A percentile compares a stretch with the other conserved stretches of the same genome.
Evolutionary conservation across 495 filamentous ascomycete genomes (phyloP).

Genomic region (Trichoderma parareesei): DNA sequence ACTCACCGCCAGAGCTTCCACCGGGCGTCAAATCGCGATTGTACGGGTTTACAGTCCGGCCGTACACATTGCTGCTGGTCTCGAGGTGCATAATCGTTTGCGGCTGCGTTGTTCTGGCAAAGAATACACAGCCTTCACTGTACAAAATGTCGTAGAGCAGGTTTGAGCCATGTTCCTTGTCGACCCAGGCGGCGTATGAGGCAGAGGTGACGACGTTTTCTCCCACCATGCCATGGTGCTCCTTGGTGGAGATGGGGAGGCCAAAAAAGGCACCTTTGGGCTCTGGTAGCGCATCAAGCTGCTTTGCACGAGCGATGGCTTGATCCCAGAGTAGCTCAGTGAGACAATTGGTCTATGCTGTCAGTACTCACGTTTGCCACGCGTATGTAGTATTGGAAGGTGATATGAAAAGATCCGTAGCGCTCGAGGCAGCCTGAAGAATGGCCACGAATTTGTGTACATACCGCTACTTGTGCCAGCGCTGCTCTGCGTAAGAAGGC

Average conservation of each 20-base stretch:
- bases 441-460: not conserved
- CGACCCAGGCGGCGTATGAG: conserved; percentile 22
- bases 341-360: conserved; percentile 44
- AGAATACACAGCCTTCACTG: conserved; percentile 76
- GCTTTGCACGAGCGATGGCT: conserved; percentile 48
- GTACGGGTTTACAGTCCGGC: conserved; percentile 55
- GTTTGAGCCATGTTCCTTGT: conserved; percentile 19
- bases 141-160: conserved; percentile 47
- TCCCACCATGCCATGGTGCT: conserved; percentile 49
- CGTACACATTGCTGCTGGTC: conserved; percentile 57
- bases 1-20: conserved; percentile 54
- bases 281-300: conserved; percentile 44
- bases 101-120: conserved; percentile 68
- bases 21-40: conserved; percentile 52
- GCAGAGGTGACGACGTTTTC: conserved; percentile 1
- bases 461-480: conserved; percentile 7
- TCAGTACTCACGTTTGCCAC: not conserved
- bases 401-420: not conserved
- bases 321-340: conserved; percentile 58
- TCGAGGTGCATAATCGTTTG: conserved; percentile 48
- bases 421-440: not conserved
- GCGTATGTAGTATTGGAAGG: no score
- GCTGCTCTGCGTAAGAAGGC: conserved; percentile 11
- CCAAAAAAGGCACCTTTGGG: conserved; percentile 57
- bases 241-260: conserved; percentile 59